These are phyloP conservation scores for Bathelium albidoporum DNA, from an alignment of 495 filamentous ascomycete species.

Conservation along the genomic window DNA sequence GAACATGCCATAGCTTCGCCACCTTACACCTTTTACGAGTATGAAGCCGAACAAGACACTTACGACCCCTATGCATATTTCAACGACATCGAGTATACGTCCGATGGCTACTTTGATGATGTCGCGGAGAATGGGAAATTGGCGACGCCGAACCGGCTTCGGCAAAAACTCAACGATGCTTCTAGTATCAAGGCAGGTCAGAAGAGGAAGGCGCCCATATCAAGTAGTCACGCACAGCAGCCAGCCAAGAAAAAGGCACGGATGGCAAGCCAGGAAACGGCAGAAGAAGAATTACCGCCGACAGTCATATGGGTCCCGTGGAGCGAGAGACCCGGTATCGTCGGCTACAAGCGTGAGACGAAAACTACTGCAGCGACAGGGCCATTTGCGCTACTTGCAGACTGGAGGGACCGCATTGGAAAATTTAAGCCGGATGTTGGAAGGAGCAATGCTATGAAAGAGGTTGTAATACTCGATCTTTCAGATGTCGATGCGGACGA, in stretches of 20 bases:
- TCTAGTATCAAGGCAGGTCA: slow-evolving; percentile 4
- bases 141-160: slow-evolving; percentile 17
- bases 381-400: slow-evolving; percentile 25
- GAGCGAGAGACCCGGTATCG: slow-evolving; percentile 5
- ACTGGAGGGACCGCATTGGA: slow-evolving; percentile 25
- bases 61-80: slow-evolving; percentile 25
- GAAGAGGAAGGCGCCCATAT: slow-evolving; percentile 6
- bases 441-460: neutral
- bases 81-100: slow-evolving; percentile 29
- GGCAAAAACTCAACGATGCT: slow-evolving; percentile 9
- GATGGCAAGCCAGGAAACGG: slow-evolving; percentile 2
- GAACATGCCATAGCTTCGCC: slow-evolving; percentile 32
- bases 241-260: neutral
- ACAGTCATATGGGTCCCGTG: slow-evolving; percentile 19
- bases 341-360: neutral
- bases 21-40: slow-evolving; percentile 13
- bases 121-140: slow-evolving; percentile 5
- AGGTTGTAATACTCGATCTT: neutral
- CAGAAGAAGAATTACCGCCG: slow-evolving; percentile 4
- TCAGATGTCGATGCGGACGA: neutral
- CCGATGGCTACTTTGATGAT: slow-evolving; percentile 29
- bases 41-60: slow-evolving; percentile 17
- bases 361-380: neutral
- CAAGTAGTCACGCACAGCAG: neutral
- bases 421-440: slow-evolving; percentile 3